These are phyloP conservation scores for Diphasiastrum complanatum DNA, from an alignment of 83 land plant genomes.

Conservation along the genomic window DNA sequence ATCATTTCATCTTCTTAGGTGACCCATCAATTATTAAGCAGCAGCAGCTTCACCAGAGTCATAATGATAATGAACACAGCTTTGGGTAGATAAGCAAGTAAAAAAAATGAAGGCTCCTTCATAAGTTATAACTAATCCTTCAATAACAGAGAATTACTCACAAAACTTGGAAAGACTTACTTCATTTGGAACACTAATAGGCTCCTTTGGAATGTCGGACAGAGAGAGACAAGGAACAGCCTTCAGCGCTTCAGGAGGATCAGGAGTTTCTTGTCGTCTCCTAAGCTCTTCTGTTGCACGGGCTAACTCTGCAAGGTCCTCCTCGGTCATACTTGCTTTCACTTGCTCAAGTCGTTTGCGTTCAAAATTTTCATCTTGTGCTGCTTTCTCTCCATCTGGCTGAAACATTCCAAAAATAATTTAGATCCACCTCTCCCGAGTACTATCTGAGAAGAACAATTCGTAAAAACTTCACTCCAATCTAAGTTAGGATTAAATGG, in stretches of 20 bases:
- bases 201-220: constrained; percentile 80
- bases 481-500: too few species aligned
- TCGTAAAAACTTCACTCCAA: too few species aligned
- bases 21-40: too few species aligned
- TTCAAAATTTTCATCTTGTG: constrained; percentile 69
- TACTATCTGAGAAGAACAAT: neutral
- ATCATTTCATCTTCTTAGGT: too few species aligned
- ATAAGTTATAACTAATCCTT: too few species aligned
- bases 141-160: too few species aligned
- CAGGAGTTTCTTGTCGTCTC: constrained; percentile 93
- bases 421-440: neutral
- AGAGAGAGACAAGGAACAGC: constrained; percentile 82
- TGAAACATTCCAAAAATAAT: constrained; percentile 17
- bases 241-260: constrained; percentile 90
- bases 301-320: constrained; percentile 86
- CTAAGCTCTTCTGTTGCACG: constrained; percentile 87
- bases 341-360: constrained; percentile 56
- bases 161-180: constrained; percentile 28
- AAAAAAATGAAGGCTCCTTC: too few species aligned
- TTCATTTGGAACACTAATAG: constrained; percentile 60
- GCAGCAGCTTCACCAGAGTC: too few species aligned
- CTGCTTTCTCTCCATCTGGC: constrained; percentile 95
- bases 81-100: too few species aligned
- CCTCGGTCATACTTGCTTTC: constrained; percentile 78
- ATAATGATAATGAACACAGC: too few species aligned